These are phyloP conservation scores for Yamadazyma paraphyllophila DNA, from an alignment of 805 yeast genomes.

Conservation along the genomic window DNA sequence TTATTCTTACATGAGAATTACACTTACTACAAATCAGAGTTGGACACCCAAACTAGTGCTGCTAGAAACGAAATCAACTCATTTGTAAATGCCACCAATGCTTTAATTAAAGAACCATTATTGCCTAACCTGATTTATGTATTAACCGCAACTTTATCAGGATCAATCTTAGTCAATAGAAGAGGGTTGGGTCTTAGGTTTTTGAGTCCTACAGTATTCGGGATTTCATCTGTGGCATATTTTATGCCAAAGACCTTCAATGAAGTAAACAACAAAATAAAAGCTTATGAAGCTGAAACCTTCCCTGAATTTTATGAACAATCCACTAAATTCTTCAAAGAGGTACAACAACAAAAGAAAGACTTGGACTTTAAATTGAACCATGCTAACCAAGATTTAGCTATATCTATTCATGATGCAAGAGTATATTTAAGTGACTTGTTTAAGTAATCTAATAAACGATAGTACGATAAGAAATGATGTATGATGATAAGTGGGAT, in stretches of 20 bases:
- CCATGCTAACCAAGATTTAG: conserved; percentile 17
- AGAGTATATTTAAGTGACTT: conserved; percentile 18
- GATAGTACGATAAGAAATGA: not conserved
- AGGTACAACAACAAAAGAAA: conserved; percentile 11
- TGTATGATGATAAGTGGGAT: not conserved
- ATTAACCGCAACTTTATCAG: conserved; percentile 53
- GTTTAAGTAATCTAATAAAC: conserved; percentile 8
- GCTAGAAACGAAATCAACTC: conserved; percentile 40
- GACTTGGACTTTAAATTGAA: conserved; percentile 13
- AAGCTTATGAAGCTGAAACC: conserved; percentile 25
- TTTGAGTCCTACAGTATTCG: conserved; percentile 49
- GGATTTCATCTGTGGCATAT: conserved; percentile 42
- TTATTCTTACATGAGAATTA: conserved; percentile 35
- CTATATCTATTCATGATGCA: conserved; percentile 24
- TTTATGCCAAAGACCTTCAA: conserved; percentile 52
- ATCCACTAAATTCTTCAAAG: conserved; percentile 18
- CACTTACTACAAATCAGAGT: conserved; percentile 41
- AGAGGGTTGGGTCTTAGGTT: conserved; percentile 50
- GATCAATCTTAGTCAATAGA: conserved; percentile 52
- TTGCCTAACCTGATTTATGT: conserved; percentile 56
- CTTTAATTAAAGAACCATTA: conserved; percentile 48
- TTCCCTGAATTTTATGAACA: conserved; percentile 32
- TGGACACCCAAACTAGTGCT: conserved; percentile 46
- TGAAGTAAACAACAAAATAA: conserved; percentile 26
- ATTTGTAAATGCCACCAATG: conserved; percentile 28